Percentiles rank a stretch among this genome's conserved stretches.
phyloP scores from a whole-genome alignment of 495 filamentous ascomycete species.

The Trichoderma asperelloides region DNA sequence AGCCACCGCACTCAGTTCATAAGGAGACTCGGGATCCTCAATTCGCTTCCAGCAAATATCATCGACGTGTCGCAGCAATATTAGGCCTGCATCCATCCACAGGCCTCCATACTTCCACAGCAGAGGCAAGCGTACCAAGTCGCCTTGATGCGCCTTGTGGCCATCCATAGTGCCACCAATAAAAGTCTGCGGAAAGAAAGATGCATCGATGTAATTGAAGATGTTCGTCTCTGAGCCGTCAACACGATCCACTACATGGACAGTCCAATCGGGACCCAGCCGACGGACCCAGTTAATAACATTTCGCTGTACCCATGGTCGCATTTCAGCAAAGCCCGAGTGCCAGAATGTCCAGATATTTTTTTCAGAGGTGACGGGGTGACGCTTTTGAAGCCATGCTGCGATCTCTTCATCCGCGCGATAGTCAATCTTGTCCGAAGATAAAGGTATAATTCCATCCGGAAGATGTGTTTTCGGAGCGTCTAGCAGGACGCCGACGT shows the following conservation, averaged over 20 bases:
- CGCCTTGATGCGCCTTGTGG: slow-evolving; percentile 23
- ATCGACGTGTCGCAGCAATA: slow-evolving; percentile 31
- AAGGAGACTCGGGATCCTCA: slow-evolving; percentile 27
- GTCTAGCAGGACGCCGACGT: neutral
- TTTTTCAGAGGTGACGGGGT: slow-evolving; percentile 20
- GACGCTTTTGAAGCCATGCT: slow-evolving; percentile 18
- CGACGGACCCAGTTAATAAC: slow-evolving; percentile 26
- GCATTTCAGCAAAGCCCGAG: slow-evolving; percentile 25
- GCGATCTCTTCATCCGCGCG: slow-evolving; percentile 21
- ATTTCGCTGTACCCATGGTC: slow-evolving; percentile 29
- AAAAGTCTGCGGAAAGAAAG: slow-evolving; percentile 24
- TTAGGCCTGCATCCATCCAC: slow-evolving; percentile 30
- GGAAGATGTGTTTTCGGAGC: neutral
- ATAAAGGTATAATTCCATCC: neutral
- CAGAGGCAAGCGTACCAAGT: slow-evolving; percentile 30
- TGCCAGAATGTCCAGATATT: slow-evolving; percentile 40
- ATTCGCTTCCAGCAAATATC: slow-evolving; percentile 35
- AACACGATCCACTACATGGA: slow-evolving; percentile 21
- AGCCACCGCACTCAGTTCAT: slow-evolving; percentile 24
- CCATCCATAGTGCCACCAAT: slow-evolving; percentile 30
- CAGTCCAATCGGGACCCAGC: slow-evolving; percentile 23
- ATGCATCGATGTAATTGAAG: slow-evolving; percentile 12
- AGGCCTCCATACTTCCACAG: slow-evolving; percentile 30
- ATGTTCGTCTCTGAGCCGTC: slow-evolving; percentile 21
- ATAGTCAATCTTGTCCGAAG: neutral